A percentile compares a stretch with the other conserved stretches of the same genome.
These are phyloP conservation scores for Cutaneotrichosporon cavernicola DNA, from an alignment of 1,284 basidiomycete genomes.

Conservation along the genomic window DNA sequence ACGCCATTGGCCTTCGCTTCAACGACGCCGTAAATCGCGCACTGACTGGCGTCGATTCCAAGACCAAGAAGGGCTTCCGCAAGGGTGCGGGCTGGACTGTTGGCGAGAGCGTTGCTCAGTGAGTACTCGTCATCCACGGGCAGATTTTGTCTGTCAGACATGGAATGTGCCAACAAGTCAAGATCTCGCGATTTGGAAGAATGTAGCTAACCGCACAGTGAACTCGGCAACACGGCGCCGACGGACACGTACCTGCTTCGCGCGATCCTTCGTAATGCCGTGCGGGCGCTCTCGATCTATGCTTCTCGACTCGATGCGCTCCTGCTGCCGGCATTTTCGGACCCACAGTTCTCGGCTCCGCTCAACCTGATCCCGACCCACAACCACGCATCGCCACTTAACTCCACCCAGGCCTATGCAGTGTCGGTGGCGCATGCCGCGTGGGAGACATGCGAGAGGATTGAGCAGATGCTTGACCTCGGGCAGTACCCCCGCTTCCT, in stretches of 20 bases:
- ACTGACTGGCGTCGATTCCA: conserved; percentile 48
- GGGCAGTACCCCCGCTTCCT: conserved; percentile 52
- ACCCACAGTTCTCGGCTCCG: conserved; percentile 42
- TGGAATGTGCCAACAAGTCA: background rate
- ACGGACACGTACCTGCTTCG: conserved; percentile 53
- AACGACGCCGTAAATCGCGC: conserved; percentile 54
- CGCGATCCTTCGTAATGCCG: conserved; percentile 49
- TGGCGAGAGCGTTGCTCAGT: conserved; percentile 50
- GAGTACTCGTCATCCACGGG: conserved; percentile 22
- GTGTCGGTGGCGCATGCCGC: conserved; percentile 52
- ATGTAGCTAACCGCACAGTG: conserved; percentile 32
- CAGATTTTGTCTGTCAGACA: background rate
- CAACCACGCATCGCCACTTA: conserved; percentile 39
- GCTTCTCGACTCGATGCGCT: conserved; percentile 52
- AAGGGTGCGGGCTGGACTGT: conserved; percentile 50
- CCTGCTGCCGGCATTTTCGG: conserved; percentile 51
- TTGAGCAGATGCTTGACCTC: conserved; percentile 51
- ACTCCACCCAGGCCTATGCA: conserved; percentile 49
- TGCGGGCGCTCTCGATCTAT: conserved; percentile 52
- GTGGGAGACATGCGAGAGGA: conserved; percentile 53
- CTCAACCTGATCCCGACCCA: conserved; percentile 39
- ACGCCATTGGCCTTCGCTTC: conserved; percentile 50
- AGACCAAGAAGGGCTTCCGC: conserved; percentile 50
- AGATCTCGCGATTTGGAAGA: background rate
- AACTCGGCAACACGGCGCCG: conserved; percentile 35